phyloP scores from a whole-genome alignment of 306 rosid species.

The Dicorynia guianensis region DNA sequence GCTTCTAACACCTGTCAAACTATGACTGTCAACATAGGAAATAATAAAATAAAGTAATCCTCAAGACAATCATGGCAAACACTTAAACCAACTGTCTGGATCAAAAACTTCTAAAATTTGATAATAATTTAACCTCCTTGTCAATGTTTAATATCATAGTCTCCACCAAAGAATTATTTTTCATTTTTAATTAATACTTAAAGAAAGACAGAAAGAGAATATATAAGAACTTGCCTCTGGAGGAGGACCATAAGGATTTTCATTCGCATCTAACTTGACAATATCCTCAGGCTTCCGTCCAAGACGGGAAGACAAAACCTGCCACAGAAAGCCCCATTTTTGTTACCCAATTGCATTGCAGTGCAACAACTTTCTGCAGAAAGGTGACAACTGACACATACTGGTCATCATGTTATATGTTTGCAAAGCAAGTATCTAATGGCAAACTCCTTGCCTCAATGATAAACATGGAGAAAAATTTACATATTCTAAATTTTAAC shows the following conservation, averaged over 20 bases:
- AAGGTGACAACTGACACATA: not conserved
- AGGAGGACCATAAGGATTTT: slow-evolving; percentile 96
- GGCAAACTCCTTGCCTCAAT: slow-evolving; percentile 17
- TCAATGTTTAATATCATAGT: slow-evolving; percentile 22
- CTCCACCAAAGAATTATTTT: not conserved
- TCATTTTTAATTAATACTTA: not conserved
- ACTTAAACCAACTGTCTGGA: not conserved
- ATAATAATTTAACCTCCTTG: not conserved
- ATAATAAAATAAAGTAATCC: slow-evolving; percentile 22
- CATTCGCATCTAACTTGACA: slow-evolving; percentile 95
- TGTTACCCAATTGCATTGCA: slow-evolving; percentile 28
- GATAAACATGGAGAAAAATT: slow-evolving; percentile 3
- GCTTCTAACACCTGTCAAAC: slow-evolving; percentile 83
- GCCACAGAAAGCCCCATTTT: slow-evolving; percentile 38
- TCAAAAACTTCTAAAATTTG: not conserved
- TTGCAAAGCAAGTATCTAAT: not conserved
- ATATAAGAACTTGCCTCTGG: slow-evolving; percentile 71
- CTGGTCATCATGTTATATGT: not conserved
- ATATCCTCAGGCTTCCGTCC: slow-evolving; percentile 98
- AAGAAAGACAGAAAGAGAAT: not conserved
- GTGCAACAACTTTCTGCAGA: not conserved
- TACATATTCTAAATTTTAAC: slow-evolving; percentile 14
- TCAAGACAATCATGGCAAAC: slow-evolving; percentile 4
- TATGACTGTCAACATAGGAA: slow-evolving; percentile 41
- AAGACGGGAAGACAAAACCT: slow-evolving; percentile 82